Evolutionary conservation across 106 monocot species (phyloP), one percentile per base, ranked within the genome.

Genomic region (Dioscorea zingiberensis): DNA sequence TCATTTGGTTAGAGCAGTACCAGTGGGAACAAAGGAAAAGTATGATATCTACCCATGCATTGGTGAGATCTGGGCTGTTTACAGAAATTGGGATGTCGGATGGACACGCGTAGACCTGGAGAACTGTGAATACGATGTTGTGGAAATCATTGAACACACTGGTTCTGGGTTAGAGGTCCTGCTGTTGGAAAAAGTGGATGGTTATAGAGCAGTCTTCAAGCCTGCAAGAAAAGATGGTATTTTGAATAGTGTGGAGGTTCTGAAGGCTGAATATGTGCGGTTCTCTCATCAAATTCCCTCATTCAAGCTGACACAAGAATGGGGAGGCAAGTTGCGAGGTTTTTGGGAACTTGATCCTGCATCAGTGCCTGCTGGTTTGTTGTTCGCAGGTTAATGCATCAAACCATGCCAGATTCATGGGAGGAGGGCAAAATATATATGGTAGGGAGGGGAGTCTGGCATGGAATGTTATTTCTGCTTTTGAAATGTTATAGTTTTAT

Each of bases 301-400:
- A 27, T 79, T 81, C 68, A 62, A 21, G 62, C 71, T 97, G 44
- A 71, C 73, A n/a, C 69, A 78, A 48, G 81, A 88, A 71, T 74
- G 60, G 53, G 79, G 73, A n/a, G 81, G 81, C 26, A 83, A 71
- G 56, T 66, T 93, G 25, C 61, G 83, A 53, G 91, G 81, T 7
- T 91, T 22, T 59, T 78, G 72, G 78, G 97, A 97, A 72, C 83
- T 92, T 21, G 91, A 97, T 77, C 83, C 97, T 22, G 88, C 88
- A 22, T 75, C 91, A 1, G 48, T 82, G 25, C 86, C 82, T 21
- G 74, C 74, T 46, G 4, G 13, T 46, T 68, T 77, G 15, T 53
- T 76, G 22, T 74, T 51, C 25, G 19, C 64, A 12, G 10, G 17
- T 32, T 62, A n/a, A 62, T 10, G 6, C 38, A 38, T 38, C 38